A percentile compares a stretch with the other conserved stretches of the same genome.
Evolutionary conservation across 805 yeast species (phyloP).

Genomic region (Suhomyces sp.): DNA sequence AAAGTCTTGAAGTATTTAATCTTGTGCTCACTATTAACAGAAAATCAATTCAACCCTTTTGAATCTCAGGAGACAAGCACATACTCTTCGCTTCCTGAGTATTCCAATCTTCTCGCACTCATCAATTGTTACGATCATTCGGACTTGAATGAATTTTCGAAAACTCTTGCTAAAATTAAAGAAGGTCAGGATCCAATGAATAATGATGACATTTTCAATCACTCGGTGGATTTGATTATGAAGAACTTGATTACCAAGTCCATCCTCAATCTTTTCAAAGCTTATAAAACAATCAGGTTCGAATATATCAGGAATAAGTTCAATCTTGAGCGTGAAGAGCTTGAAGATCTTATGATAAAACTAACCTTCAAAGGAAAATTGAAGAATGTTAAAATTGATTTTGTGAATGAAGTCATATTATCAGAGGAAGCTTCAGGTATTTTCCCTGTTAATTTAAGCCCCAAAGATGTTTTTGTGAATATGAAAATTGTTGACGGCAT

Average conservation of each 20-base stretch:
- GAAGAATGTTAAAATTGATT: conserved; percentile 29
- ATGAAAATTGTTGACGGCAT: conserved; percentile 9
- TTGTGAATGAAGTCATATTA: conserved; percentile 21
- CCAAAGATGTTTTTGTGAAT: conserved; percentile 24
- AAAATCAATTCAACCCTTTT: conserved; percentile 66
- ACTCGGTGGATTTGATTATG: conserved; percentile 26
- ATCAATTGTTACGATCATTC: conserved; percentile 32
- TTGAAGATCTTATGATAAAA: conserved; percentile 28
- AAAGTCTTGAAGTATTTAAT: conserved; percentile 60
- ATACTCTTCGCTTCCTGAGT: conserved; percentile 37
- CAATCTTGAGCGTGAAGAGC: conserved; percentile 17
- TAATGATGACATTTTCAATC: conserved; percentile 29
- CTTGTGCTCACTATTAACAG: conserved; percentile 60
- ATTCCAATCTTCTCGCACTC: conserved; percentile 24
- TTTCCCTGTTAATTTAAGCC: conserved; percentile 20
- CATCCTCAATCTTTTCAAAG: conserved; percentile 26
- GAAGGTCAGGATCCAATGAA: conserved; percentile 23
- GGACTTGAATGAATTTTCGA: conserved; percentile 21
- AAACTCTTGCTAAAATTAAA: conserved; percentile 17
- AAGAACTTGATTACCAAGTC: conserved; percentile 33
- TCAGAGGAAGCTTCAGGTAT: conserved; percentile 8
- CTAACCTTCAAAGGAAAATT: conserved; percentile 32
- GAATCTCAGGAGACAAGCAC: conserved; percentile 70
- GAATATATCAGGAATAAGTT: conserved; percentile 24
- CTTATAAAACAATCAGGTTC: conserved; percentile 31